Base-by-base conservation (phyloP, 768 basidiomycete genomes). In the Boletellus sp. region DNA sequence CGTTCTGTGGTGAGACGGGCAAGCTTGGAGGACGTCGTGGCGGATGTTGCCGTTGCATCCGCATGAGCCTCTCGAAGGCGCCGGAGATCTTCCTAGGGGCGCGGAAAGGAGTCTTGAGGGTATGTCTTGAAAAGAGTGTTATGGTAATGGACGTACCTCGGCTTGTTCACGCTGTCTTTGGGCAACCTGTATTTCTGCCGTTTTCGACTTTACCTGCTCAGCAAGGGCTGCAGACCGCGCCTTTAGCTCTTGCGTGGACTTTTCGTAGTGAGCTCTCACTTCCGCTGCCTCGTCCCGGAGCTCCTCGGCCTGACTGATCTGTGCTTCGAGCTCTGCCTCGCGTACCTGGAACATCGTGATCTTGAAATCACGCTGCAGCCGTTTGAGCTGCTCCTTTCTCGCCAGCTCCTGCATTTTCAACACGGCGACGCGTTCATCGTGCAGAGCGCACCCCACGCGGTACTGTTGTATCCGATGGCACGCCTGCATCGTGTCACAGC, bases 391-490 rank as follows among this genome's bases (percentile, higher is more conserved):
- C 69, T 87, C 85, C 53, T 67, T 67, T 54, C 85, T 72, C 40
- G 74, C 65, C 15, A 68, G 63, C 39, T 83, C 80, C 66, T 76
- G 78, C 64, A 81, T 78, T 43, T 75, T 77, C 34, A 84, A 64
- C 8, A 77, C 66, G n/a, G 70, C 69, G 36, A 69, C 57, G 45
- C 77, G 76, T 59, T 81, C 82, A 44, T 72, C 71, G 55, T 85
- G 79, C 40, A 87, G 62, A 26, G 77, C 74, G 22, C 77, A 71
- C 15, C 73, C 72, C 24, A 81, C 72, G 42, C 76, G 74, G 44
- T 82, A 75, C 57, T 87, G 80, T n/a, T 78, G 78, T 51, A 87
- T 78, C 4, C 81, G 78, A 64, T 86, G 81, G 33, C 75, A 79
- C 10, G 78, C 73, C 55, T 87, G 76, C 20, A 90, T 68, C 13